Evolutionary conservation across 768 basidiomycete species (phyloP), one percentile per base, ranked within the genome.

Genomic region (Russula abietina): DNA sequence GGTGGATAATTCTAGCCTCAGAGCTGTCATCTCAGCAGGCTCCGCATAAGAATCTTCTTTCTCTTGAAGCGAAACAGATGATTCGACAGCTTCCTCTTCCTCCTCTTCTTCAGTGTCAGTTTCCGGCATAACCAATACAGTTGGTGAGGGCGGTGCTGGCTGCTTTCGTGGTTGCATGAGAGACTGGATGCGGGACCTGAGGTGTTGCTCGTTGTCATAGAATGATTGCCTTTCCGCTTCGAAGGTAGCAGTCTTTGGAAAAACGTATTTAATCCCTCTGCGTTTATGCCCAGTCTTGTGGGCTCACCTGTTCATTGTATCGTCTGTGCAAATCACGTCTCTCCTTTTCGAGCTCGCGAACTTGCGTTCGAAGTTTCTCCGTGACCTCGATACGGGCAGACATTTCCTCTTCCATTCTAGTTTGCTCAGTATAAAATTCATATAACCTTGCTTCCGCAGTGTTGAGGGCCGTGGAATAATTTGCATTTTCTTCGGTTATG

Each of bases 141-240:
- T 67, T 38, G 76, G 66, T 46, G 75, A 72, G 14, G 62, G 67
- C 19, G 71, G 74, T 19, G 73, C 68, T 8, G 69, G 70, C 60
- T 83, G 81, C 71, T 81, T 88, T 62, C 85, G 83, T 49, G 82
- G 79, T 65, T 90, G 83, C 8, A 82, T 78, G 43, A 93, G 82
- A 9, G 88, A 89, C 70, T 89, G 87, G 56, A 95, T 93, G 63
- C 91, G 89, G 50, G 89, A 89, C 74, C 93, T 93, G 67, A 94
- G 85, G 73, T 93, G 92, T 71, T 94, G 89, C 70, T 96, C 93
- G 70, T 91, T 93, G 74, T 95, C 93, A 70, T 93, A 93, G 73
- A 93, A 90, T 17, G 91, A 82, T 72, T 94, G 91, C 38, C 93
- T 87, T 74, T 96, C 93, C 9, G 91, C 89, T 70, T 96, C 93